phyloP scores from a whole-genome alignment of 31 red algal genomes.

The Porphyra umbilicalis region DNA sequence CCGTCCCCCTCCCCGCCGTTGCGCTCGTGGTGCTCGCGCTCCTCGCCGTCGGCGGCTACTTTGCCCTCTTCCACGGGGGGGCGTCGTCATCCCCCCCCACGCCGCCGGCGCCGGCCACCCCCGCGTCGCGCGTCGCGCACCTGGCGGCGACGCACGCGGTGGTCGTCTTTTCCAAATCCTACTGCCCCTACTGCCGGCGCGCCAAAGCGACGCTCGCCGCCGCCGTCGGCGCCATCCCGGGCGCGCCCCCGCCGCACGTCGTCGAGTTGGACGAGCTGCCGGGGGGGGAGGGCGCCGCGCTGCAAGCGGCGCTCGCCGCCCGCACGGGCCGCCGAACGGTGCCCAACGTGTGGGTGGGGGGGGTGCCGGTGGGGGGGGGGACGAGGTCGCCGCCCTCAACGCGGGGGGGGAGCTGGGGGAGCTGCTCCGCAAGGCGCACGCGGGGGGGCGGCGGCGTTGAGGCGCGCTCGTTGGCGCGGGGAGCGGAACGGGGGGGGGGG shows the following conservation, averaged over 20 bases:
- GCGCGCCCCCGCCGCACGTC: conserved; percentile 19
- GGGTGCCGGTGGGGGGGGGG: conserved; percentile 68
- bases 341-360: conserved; percentile 88
- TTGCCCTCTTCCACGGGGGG: not conserved
- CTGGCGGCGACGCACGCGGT: conserved; percentile 46
- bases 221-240: conserved; percentile 22
- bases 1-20: not conserved
- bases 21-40: not conserved
- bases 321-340: conserved; percentile 72
- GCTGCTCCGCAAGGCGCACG: not conserved
- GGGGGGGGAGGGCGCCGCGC: conserved; percentile 33
- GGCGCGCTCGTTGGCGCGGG: not conserved
- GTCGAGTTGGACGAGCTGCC: conserved; percentile 75
- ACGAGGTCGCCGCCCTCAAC: conserved; percentile 26
- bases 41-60: not conserved
- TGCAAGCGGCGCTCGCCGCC: conserved; percentile 51
- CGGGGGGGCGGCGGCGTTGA: not conserved
- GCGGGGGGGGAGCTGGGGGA: not conserved
- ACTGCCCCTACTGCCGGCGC: conserved; percentile 55
- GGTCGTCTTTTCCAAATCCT: conserved; percentile 73
- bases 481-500: not conserved
- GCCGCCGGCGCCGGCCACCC: not conserved
- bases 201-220: conserved; percentile 31
- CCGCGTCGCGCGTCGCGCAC: conserved; percentile 12
- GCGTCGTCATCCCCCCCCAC: not conserved